Evolutionary conservation across 106 monocot genomes (phyloP).

Genomic region (Allium fistulosum): DNA sequence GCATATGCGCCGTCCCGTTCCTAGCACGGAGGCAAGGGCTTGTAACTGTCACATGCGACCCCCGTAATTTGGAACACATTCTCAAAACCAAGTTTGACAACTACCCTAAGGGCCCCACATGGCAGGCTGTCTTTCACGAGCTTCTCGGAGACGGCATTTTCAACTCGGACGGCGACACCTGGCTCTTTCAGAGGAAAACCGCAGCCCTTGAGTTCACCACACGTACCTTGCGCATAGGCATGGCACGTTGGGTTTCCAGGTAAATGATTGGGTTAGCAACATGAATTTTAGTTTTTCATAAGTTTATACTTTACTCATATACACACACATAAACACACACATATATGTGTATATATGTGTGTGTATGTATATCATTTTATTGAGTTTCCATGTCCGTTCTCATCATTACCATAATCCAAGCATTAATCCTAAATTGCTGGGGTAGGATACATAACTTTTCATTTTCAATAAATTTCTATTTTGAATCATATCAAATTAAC

Average conservation of each 20-base stretch:
- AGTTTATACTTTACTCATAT: too few species aligned
- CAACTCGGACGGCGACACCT: constrained; percentile 83
- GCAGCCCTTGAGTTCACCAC: constrained; percentile 96
- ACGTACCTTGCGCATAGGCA: constrained; percentile 73
- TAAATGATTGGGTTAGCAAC: too few species aligned
- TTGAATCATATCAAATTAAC: too few species aligned
- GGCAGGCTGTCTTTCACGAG: constrained; percentile 79
- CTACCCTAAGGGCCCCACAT: constrained; percentile 90
- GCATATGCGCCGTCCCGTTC: constrained; percentile 66
- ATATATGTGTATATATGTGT: too few species aligned
- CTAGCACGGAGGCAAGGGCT: constrained; percentile 59
- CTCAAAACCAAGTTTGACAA: constrained; percentile 74
- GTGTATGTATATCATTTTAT: too few species aligned
- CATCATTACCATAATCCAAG: too few species aligned
- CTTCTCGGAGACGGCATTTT: constrained; percentile 92
- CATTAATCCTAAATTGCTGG: too few species aligned
- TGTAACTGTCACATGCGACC: constrained; percentile 85
- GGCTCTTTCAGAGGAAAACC: constrained; percentile 86
- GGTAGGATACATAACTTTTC: too few species aligned
- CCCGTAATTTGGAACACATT: constrained; percentile 76
- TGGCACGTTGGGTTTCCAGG: constrained; percentile 67
- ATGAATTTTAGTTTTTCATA: too few species aligned
- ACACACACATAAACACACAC: too few species aligned
- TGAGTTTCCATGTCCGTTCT: too few species aligned
- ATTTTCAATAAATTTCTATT: too few species aligned